These are phyloP conservation scores for Quercus ilex DNA, from an alignment of 306 rosid genomes.

Conservation along the genomic window DNA sequence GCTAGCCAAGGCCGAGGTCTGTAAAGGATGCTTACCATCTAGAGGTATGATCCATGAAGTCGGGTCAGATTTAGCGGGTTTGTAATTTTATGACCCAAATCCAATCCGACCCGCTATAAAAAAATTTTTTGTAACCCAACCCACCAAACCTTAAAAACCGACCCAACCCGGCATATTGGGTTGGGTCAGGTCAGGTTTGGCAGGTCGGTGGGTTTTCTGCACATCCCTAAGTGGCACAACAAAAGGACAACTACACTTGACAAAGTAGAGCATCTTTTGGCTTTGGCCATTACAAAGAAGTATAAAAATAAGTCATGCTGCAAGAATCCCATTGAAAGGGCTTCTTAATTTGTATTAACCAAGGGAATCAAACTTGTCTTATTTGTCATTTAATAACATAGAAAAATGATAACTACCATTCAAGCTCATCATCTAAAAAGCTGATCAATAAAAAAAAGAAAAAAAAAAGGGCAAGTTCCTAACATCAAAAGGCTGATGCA, in stretches of 20 bases:
- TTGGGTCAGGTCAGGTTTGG: too few relatives aligned
- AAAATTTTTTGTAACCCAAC: too few relatives aligned
- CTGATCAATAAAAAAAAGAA: conserved; percentile 1
- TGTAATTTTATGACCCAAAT: too few relatives aligned
- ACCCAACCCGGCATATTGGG: too few relatives aligned
- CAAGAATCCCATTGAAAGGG: background rate
- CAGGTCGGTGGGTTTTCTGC: too few relatives aligned
- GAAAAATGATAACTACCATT: conserved; percentile 21
- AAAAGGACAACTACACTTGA: background rate
- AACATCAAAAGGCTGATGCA: background rate
- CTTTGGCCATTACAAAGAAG: background rate
- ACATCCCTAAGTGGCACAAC: too few relatives aligned
- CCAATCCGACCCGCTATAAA: too few relatives aligned
- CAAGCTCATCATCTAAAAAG: conserved; percentile 26
- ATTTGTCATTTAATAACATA: conserved; percentile 19
- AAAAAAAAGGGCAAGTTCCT: conserved; percentile 15
- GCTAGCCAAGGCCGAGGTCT: too few relatives aligned
- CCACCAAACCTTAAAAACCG: too few relatives aligned
- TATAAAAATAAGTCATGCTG: background rate
- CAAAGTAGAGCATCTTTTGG: conserved; percentile 3
- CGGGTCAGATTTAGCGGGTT: too few relatives aligned
- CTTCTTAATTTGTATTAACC: conserved; percentile 22
- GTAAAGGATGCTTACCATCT: too few relatives aligned
- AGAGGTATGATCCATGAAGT: too few relatives aligned
- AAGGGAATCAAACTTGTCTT: conserved; percentile 11